Evolutionary conservation across 164 flowering plant genomes (phyloP), one percentile per base, ranked within the genome.

Genomic region (Vitis cinerea): DNA sequence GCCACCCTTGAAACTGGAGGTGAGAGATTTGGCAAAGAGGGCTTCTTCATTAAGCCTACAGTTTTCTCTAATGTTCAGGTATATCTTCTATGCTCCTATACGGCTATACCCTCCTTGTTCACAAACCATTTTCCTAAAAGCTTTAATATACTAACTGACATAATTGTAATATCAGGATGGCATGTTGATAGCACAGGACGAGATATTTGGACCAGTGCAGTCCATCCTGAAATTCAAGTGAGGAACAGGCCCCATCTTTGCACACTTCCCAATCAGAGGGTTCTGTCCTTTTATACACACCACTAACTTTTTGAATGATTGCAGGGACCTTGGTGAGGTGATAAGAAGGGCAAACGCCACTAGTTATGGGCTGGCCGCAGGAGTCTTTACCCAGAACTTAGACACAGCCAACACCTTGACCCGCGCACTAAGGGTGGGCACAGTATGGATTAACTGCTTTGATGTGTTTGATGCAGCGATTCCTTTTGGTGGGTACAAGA

Each of bases 141-240:
- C 15, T 23, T 59, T 19, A 51, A 14, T 50, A 14, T 59, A 23
- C 56, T 62, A 70, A 27, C 5, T 0, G 14, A 48, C 13, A 9
- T 50, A 48, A 27, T 7, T n/a, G 30, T n/a, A 29, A 2, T 44
- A 23, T 17, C 59, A 88, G 93, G 93, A 88, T 63, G 86, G 84
- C 67, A 87, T 87, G 90, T 19, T 76, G 75, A 88, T 88, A 16
- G 93, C 93, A 17, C 72, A 74, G 62, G 93, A 88, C 0, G 93
- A 88, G 83, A 87, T 88, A 30, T 88, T 88, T 57, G 93, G 93
- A 52, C 93, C 93, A 13, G 93, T 88, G 10, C 93, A 88, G 72
- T 59, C 88, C 47, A 84, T 88, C 66, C 68, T 88, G 71, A 88
- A 88, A 66, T 87, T 73, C 82, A 85, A 84, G 93, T 88, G 63